Percentiles rank a stretch among this genome's conserved stretches.
Conservation (phyloP, 23 red algal genomes). For the Gracilaria domingensis region DNA sequence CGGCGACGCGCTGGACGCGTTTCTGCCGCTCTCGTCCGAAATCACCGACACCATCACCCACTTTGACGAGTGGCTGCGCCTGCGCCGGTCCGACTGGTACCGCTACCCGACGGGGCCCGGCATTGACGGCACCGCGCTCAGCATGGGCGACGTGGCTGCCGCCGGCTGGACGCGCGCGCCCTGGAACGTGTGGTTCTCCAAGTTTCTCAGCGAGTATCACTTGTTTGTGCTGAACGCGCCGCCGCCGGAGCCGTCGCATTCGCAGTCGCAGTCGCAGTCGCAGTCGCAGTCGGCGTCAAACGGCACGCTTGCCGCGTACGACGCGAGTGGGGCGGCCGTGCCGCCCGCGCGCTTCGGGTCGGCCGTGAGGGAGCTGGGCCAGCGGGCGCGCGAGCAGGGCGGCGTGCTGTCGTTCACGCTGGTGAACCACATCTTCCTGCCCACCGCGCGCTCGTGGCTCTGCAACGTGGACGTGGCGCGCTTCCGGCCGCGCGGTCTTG, state of each 20-base stretch:
- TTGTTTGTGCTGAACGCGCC: conserved; percentile 21
- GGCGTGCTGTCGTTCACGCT: conserved; percentile 72
- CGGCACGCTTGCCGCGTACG: not conserved
- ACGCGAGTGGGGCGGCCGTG: not conserved
- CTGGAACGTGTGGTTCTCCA: conserved; percentile 72
- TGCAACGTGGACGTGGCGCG: conserved; percentile 75
- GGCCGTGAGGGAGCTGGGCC: not conserved
- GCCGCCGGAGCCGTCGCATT: not conserved
- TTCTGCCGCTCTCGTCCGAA: conserved; percentile 19
- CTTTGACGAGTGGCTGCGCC: conserved; percentile 52
- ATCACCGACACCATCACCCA: conserved; percentile 19
- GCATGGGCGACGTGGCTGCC: conserved; percentile 13
- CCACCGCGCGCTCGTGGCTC: conserved; percentile 57
- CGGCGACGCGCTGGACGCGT: conserved; percentile 21
- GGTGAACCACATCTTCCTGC: conserved; percentile 70
- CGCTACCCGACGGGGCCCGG: conserved; percentile 43
- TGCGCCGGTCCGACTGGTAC: conserved; percentile 60
- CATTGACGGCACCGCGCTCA: conserved; percentile 45
- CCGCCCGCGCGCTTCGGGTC: not conserved
- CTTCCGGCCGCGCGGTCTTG: conserved; percentile 49
- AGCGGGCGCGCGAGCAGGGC: conserved; percentile 26
- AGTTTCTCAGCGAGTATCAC: conserved; percentile 59
- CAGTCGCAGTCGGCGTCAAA: not conserved
- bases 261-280: not conserved
- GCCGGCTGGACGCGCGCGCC: conserved; percentile 43